Evolutionary conservation across 331 rosid species (phyloP), one percentile per base, ranked within the genome.

Genomic region (Pyrus hybrid): DNA sequence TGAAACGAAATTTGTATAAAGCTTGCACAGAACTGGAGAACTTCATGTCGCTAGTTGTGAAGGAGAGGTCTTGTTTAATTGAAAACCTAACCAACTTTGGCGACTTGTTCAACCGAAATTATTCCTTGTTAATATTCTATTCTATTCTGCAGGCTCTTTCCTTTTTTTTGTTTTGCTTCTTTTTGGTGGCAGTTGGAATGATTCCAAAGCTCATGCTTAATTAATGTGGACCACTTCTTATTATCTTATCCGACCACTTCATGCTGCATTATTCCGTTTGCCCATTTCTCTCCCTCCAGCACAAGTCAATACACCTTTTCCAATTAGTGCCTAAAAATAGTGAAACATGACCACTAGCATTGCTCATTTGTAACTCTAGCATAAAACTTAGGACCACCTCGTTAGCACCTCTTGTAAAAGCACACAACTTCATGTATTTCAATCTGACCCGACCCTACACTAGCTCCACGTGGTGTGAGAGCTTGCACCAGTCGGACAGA

Each of bases 181-280:
- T 25, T 62, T 62, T 47, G 22, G 67, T 72, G 61, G 37, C 21
- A 21, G 37, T 49, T 13, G 8, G 76, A 78, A 33, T 64, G 56
- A 33, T 71, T 71, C 77, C 63, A 29, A 20, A 11, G 33, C 54
- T 9, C 35, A 7, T 22, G 29, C 37, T 6, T n/a, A 56, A n/a
- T 22, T 30, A 21, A 57, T 13, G 57, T 10, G 70, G 81, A 78
- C 82, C 73, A 33, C 60, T 33, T 63, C 75, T 16, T 51, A 13
- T 57, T 22, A 58, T 6, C 64, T 58, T 58, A 58, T 58, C 64
- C 64, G 64, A 58, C 64, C 64, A 58, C 6, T 35, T 35, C 41
- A 10, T 22, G 43, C 25, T 51, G 72, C 70, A 65, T 49, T 51
- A 6, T 64, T 63, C 13, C 41, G 20, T 13, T 26, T 64, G 68